Evolutionary conservation across 371 early-diverging fungal species (phyloP).

Genomic region (Rhizopus microsporus): DNA sequence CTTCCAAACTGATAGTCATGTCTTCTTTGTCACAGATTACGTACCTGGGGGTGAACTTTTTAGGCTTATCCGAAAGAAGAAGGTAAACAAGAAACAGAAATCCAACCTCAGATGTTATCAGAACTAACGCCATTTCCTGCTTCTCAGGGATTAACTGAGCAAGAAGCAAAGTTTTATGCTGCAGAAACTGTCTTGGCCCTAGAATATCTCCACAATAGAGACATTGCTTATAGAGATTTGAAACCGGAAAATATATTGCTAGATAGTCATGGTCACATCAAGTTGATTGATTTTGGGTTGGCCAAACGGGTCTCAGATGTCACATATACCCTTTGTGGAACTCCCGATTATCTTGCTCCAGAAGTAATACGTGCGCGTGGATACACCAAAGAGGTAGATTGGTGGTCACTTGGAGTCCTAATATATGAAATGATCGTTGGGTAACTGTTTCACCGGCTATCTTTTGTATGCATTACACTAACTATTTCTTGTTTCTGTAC

Average conservation of each 20-base stretch:
- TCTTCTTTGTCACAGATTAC: conserved; percentile 96
- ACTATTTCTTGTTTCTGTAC: conserved; percentile 48
- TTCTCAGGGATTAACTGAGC: conserved; percentile 76
- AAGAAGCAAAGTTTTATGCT: conserved; percentile 81
- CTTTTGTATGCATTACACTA: neutral
- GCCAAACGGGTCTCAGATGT: conserved; percentile 77
- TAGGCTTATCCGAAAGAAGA: conserved; percentile 66
- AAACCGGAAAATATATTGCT: conserved; percentile 95
- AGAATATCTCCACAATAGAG: conserved; percentile 85
- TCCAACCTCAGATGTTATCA: neutral
- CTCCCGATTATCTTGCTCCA: conserved; percentile 96
- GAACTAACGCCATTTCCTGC: neutral
- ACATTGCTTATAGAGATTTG: conserved; percentile 93
- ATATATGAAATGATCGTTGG: conserved; percentile 92
- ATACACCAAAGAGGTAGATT: conserved; percentile 90
- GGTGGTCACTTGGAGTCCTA: conserved; percentile 90
- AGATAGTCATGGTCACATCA: conserved; percentile 90
- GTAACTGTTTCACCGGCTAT: conserved; percentile 20
- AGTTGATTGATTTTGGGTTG: conserved; percentile 99
- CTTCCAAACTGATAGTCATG: conserved; percentile 85
- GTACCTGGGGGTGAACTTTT: conserved; percentile 95
- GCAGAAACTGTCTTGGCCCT: conserved; percentile 78
- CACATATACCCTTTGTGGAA: conserved; percentile 92
- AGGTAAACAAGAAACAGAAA: conserved; percentile 38
- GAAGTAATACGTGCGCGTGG: conserved; percentile 91